A percentile compares a stretch with the other conserved stretches of the same genome.
These are phyloP conservation scores for Venturia asperata DNA, from an alignment of 2,329 filamentous ascomycete species.

Conservation along the genomic window DNA sequence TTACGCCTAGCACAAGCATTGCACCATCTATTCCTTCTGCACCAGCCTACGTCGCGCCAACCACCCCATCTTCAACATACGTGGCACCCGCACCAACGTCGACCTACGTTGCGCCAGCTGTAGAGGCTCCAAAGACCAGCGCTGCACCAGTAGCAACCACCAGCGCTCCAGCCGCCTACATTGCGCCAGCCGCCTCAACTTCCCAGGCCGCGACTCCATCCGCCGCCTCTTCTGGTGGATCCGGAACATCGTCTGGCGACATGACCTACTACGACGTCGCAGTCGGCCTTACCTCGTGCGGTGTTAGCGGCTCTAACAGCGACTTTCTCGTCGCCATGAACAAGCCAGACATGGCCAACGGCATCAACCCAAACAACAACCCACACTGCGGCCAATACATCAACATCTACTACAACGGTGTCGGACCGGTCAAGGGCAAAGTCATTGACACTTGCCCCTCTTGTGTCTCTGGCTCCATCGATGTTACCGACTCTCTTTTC, in stretches of 20 bases:
- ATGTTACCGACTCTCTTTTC: constrained; percentile 20
- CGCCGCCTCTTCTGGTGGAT: background rate
- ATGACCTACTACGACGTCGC: constrained; percentile 21
- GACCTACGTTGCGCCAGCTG: constrained; percentile 1
- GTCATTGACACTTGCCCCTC: constrained; percentile 20
- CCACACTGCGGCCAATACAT: constrained; percentile 25
- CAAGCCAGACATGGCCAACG: constrained; percentile 22
- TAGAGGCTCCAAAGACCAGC: background rate
- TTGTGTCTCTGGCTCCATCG: constrained; percentile 18
- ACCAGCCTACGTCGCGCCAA: constrained; percentile 14
- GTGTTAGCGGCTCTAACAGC: constrained; percentile 12
- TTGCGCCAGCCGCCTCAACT: constrained; percentile 9
- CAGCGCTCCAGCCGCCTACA: background rate
- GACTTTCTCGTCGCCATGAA: constrained; percentile 26
- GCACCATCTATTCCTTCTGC: constrained; percentile 6
- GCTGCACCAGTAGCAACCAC: constrained; percentile 1
- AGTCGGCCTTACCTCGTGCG: constrained; percentile 20
- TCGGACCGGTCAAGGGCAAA: constrained; percentile 5
- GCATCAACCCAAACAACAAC: constrained; percentile 27
- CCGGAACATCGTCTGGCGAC: constrained; percentile 14
- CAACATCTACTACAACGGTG: constrained; percentile 15
- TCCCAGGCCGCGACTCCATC: background rate
- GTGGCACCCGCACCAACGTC: background rate
- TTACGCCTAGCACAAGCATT: background rate
- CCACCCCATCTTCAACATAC: background rate